Conservation (phyloP, 208 protist genomes). For the Trichomonas tenax region DNA sequence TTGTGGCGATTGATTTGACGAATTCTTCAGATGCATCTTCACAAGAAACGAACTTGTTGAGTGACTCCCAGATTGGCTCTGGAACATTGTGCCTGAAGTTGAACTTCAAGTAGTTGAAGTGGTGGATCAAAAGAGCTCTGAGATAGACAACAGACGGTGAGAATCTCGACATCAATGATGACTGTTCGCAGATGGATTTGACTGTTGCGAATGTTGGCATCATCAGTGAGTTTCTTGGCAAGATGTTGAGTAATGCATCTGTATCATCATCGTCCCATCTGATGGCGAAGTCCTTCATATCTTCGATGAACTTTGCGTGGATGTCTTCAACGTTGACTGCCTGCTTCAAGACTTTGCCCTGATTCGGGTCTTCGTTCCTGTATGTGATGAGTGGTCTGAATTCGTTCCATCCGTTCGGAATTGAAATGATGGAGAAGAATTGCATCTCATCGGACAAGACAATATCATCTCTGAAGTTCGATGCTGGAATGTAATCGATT, state of each 20-base stretch:
- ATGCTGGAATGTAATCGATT: neutral
- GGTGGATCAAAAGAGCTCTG: neutral
- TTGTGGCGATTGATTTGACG: neutral
- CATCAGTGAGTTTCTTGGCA: neutral
- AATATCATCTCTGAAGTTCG: too few species aligned
- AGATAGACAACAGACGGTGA: neutral
- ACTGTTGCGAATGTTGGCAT: neutral
- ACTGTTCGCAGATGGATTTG: neutral
- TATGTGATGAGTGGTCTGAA: neutral
- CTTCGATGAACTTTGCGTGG: neutral
- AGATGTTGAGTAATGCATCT: neutral
- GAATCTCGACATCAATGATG: neutral
- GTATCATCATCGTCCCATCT: neutral
- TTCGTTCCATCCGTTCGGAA: neutral
- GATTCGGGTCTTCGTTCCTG: neutral
- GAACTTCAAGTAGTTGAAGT: neutral
- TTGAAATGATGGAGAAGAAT: neutral
- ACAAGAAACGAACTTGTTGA: neutral
- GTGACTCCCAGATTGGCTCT: neutral
- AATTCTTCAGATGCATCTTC: neutral
- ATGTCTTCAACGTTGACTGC: neutral
- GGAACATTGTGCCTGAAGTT: neutral
- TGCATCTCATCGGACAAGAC: neutral
- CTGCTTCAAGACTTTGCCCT: neutral
- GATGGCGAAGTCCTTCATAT: conserved; percentile 10